These are phyloP conservation scores for Phytophthora hybrid DNA, from an alignment of 352 stramenopile species.

Conservation along the genomic window DNA sequence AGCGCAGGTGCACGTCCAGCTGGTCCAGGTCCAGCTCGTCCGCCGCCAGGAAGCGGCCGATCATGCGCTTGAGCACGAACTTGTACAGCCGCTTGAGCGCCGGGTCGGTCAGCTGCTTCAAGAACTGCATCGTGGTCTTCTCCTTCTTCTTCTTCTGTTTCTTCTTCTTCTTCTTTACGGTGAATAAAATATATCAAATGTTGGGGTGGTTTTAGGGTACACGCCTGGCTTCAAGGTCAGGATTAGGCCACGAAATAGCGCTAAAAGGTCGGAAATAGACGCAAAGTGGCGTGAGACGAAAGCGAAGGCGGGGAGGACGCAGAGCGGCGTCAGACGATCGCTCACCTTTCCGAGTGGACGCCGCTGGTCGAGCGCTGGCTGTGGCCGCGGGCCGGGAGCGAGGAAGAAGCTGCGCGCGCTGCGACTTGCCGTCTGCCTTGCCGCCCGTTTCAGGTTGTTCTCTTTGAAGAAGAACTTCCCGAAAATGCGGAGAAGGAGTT, in stretches of 20 bases:
- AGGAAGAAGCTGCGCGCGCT: neutral
- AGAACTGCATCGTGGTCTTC: constrained; percentile 77
- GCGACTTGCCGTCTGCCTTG: neutral
- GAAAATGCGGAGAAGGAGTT: neutral
- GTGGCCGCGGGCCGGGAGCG: too few relatives aligned
- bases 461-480: neutral
- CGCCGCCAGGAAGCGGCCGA: constrained; percentile 84
- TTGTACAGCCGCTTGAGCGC: constrained; percentile 93
- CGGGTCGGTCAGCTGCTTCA: constrained; percentile 89
- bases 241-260: constrained; percentile 1
- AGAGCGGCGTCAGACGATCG: too few relatives aligned
- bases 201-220: neutral
- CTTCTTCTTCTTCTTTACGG: constrained; percentile 15
- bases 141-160: neutral
- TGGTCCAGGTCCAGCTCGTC: constrained; percentile 90
- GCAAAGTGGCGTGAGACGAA: neutral
- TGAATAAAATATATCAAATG: constrained; percentile 3
- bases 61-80: constrained; percentile 91
- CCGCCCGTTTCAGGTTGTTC: neutral
- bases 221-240: constrained; percentile 1
- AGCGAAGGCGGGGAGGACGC: too few relatives aligned
- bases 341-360: too few relatives aligned
- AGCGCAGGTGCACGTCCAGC: constrained; percentile 84
- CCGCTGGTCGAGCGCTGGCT: neutral
- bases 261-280: neutral